Conservation (phyloP, 2,329 filamentous ascomycete species). For the Colletotrichum limetticola region DNA sequence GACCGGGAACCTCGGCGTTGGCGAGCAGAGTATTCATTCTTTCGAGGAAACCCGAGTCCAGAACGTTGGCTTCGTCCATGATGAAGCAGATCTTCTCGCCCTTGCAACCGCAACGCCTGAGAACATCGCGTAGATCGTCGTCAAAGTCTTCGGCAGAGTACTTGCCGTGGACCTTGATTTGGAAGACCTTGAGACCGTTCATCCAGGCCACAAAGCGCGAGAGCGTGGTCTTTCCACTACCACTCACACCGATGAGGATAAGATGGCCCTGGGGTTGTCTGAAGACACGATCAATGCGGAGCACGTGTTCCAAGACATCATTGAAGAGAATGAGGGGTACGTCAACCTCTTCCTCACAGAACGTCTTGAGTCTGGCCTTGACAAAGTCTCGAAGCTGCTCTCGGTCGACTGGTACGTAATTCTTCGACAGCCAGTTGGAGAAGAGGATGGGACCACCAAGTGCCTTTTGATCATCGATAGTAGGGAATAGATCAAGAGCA, state of each 20-base stretch:
- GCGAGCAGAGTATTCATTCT: constrained; percentile 99
- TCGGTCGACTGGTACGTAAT: constrained; percentile 96
- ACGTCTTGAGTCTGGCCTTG: constrained; percentile 95
- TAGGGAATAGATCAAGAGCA: constrained; percentile 92
- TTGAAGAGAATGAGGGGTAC: constrained; percentile 99
- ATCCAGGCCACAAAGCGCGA: constrained; percentile 99
- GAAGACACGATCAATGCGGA: constrained; percentile 98
- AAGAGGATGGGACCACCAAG: constrained; percentile 94
- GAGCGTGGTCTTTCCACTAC: constrained; percentile 97
- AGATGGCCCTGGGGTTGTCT: constrained; percentile 97
- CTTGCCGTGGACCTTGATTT: constrained; percentile 99
- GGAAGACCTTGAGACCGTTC: constrained; percentile 98
- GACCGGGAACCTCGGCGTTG: constrained; percentile 98
- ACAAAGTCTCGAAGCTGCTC: constrained; percentile 97
- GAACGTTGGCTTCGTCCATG: constrained; percentile 99
- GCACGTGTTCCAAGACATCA: constrained; percentile 96
- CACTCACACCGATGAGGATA: constrained; percentile 98
- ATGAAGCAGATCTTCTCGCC: constrained; percentile 99
- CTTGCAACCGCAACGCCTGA: constrained; percentile 94
- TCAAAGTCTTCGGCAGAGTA: constrained; percentile 99
- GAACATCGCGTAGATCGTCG: constrained; percentile 92
- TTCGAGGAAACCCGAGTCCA: constrained; percentile 98
- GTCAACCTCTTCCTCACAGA: constrained; percentile 99
- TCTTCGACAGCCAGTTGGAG: constrained; percentile 99
- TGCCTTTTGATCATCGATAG: constrained; percentile 89